Evolutionary conservation across 129 eudicot species (phyloP), one percentile per base, ranked within the genome.

Genomic region (Apium graveolens): DNA sequence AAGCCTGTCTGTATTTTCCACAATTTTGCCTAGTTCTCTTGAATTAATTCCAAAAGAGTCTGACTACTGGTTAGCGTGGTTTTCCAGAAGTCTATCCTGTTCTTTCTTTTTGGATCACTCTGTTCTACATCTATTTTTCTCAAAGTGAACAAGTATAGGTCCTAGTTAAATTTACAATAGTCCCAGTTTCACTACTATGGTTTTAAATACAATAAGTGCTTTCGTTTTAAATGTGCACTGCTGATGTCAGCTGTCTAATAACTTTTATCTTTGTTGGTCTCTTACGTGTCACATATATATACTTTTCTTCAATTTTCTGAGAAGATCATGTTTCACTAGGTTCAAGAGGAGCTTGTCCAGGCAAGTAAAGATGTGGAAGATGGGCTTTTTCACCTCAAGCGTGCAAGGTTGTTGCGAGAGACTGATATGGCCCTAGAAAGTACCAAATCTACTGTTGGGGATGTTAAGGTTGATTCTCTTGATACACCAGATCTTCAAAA

Each of bases 351-450:
- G 94, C 97, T 95, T 85, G 85, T 91, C 81, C 93, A 90, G 81
- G 88, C 93, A 31, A 90, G 88, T 74, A 90, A 86, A 90, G 97
- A 91, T 82, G 96, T 93, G 77, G 98, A 95, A 86, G 97, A 95
- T 82, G 93, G 96, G 21, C 91, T 95, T 20, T 83, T 95, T 83
- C 80, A 86, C 48, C 85, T 95, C 35, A 95, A 90, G 85, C 96
- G 90, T 46, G 92, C 93, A 37, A 87, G 98, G 85, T 83, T 91
- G 86, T 78, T 91, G 76, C 89, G 85, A 80, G 97, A 91, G 84
- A 90, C 86, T 51, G 97, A 95, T 80, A 29, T 83, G 18, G 83
- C 84, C 66, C 62, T 87, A 79, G 85, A 86, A 75, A 76, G 63
- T 79, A 60, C 84, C 27, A 77, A 76, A 27, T 29, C 29, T 57